Base-by-base conservation (phyloP, 2,329 filamentous ascomycete species). In the Botrytis sinoallii region DNA sequence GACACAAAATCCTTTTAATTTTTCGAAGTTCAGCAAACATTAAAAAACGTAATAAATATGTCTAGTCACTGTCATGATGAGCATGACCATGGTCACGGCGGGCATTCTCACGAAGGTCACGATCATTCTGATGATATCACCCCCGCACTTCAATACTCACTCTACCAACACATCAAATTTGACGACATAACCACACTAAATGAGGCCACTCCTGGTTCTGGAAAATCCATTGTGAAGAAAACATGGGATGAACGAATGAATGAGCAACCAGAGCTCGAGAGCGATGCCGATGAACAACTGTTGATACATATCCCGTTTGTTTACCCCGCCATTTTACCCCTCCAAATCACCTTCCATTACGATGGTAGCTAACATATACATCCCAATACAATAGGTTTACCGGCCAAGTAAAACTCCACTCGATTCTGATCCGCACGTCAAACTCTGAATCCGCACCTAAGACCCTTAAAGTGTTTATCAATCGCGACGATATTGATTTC, bases 91-190 rank as follows among this genome's bases (percentile, higher is more conserved):
- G 77, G 75, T 40, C 81, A 82, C 76, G 84, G 85, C 77, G 84
- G 85, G 77, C 87, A 89, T 77, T 86, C 85, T 74, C 85, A 90
- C 78, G 94, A 97, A 82, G 84, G 86, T 76, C 94, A 98, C 82
- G 94, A 97, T 83, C 95, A 98, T 84, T 91, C 89, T 65, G 93
- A 98, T 85, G 95, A 98, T 85, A 89, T 97, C 79, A 95, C 93
- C 2, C 96, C 96, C 0, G 95, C 95, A 1, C 86, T 98, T 25
- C 95, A 98, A 83, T 92, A 91, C 79, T 94, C 94, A 60, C 90
- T 99, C 52, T 98, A 98, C 85, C 90, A 93, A 77, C 92, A 97
- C 82, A 94, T 99, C 83, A 90, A 95, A 82, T 98, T 98, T 84
- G 91, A 93, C 83, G 88, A 90, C 42, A 90, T 99, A 76, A 89